Evolutionary conservation across 2,329 filamentous ascomycete genomes (phyloP), one percentile per base, ranked within the genome.

Genomic region (Penicillium sp.): DNA sequence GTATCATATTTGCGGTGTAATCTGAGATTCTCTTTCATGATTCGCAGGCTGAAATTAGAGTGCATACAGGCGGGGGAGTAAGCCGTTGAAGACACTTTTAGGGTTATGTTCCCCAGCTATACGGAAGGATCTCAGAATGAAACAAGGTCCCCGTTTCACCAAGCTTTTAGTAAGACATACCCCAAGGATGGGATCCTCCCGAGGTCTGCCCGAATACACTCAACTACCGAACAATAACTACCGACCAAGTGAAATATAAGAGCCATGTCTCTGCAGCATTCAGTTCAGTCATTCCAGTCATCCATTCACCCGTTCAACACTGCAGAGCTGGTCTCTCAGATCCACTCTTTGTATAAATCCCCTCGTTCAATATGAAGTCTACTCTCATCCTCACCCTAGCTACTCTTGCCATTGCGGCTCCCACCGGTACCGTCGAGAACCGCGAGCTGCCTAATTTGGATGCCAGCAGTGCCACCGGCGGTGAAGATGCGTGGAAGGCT

Each of bases 361-460:
- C 25, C 17, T 37, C 33, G 37, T 12, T 35, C 31, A 52, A 16
- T 7, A 70, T 70, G 67, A 69, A 68, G 55, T 49, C 60, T 16
- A 51, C 62, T 31, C 37, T 65, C 9, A 36, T 60, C 22, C 56
- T 69, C n/a, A 50, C 57, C 22, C 53, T 69, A 11, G 38, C 67
- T 14, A 61, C 60, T 31, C 55, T 60, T 16, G 62, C 60, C 44
- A 58, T 69, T 1, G 60, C 57, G 10, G 67, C 64, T 4, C 67
- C 67, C 9, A 67, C 67, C 25, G 53, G 28, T 12, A 69, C 67
- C 33, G 47, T 68, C 16, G 58, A 67, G 40, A 57, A 45, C 6
- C 67, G 67, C n/a, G 56, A 65, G 8, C 50, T 66, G 25, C 53
- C 41, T 22, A 46, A 50, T 26, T 33, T 61, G 2, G 56, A 53